Conservation (phyloP, 345 rosid genomes). For the Geranium rotundifolium region DNA sequence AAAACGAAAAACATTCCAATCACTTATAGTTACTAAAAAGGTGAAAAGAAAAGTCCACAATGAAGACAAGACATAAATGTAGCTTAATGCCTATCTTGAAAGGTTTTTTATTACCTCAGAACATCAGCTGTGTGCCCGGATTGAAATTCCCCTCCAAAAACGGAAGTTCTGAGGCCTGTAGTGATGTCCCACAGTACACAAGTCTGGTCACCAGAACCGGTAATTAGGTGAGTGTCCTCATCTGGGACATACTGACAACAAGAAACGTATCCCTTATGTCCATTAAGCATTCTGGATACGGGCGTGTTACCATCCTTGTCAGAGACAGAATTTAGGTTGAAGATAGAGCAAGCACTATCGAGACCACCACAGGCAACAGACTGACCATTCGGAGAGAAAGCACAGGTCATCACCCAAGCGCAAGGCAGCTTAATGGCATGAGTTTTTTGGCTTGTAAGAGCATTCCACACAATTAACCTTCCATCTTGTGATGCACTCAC, state of each 20-base stretch:
- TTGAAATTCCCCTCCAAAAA: conserved; percentile 95
- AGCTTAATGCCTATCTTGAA: neutral
- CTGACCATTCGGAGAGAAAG: conserved; percentile 87
- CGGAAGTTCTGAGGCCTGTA: conserved; percentile 91
- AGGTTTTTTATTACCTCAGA: conserved; percentile 42
- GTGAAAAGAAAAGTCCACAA: neutral
- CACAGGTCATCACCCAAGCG: conserved; percentile 99
- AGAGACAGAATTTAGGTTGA: conserved; percentile 70
- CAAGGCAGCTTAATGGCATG: conserved; percentile 94
- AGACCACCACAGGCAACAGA: conserved; percentile 97
- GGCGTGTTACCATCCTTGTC: conserved; percentile 78
- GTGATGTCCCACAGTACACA: conserved; percentile 93
- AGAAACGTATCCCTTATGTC: conserved; percentile 90
- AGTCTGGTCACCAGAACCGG: conserved; percentile 86
- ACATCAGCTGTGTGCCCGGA: conserved; percentile 96
- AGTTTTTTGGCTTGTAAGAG: conserved; percentile 91
- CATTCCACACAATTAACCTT: conserved; percentile 88
- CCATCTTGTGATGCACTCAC: conserved; percentile 99
- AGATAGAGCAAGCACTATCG: conserved; percentile 85
- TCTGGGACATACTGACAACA: conserved; percentile 91
- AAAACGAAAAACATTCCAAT: too few species aligned
- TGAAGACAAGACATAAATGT: neutral
- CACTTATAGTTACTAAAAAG: too few species aligned
- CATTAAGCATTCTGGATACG: conserved; percentile 67
- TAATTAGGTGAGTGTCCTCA: conserved; percentile 74